Evolutionary conservation across 805 yeast genomes (phyloP), one percentile per base, ranked within the genome.

Genomic region (Candida montana): DNA sequence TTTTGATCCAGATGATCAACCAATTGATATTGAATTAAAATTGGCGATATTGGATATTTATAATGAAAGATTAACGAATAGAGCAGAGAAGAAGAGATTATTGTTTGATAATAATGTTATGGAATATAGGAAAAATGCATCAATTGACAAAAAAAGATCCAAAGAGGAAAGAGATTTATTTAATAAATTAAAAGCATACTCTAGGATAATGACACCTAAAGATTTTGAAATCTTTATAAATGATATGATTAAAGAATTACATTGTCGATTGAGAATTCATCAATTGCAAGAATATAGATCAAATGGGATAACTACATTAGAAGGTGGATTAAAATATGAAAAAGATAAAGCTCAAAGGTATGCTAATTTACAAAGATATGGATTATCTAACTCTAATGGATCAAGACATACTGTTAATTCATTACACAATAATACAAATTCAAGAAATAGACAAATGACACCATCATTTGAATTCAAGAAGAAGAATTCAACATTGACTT

Each of bases 211-310:
- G 79, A 78, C 89, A 1, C 80, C 87, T 4, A 71, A 74, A 26
- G 99, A 93, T 66, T 93, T 83, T 61, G 82, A 79, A 33, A 75
- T 71, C 4, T 88, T 93, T 55, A 66, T 81, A 4, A 77, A 74
- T 26, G 95, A 85, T 57, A 72, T 89, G 47, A 53, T 88, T 33
- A 77, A 78, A 11, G 99, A 93, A 63, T 72, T 87, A 39, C 80
- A 79, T 51, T 79, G 86, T 50, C 72, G 97, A 43, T 74, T 81
- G 29, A 75, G 95, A 48, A 89, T 93, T 37, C 84, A 83, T 39
- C 96, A 89, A 62, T 67, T 95, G 24, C 99, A 93, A 62, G 91
- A 83, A 57, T 95, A 96, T 88, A 75, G 99, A 48, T 74, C 81
- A 37, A 83, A 87, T 59, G 99, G 99, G 5, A 75, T 93, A 37